These are phyloP conservation scores for Hygrocybe coccinea DNA, from an alignment of 768 basidiomycete species.

Conservation along the genomic window DNA sequence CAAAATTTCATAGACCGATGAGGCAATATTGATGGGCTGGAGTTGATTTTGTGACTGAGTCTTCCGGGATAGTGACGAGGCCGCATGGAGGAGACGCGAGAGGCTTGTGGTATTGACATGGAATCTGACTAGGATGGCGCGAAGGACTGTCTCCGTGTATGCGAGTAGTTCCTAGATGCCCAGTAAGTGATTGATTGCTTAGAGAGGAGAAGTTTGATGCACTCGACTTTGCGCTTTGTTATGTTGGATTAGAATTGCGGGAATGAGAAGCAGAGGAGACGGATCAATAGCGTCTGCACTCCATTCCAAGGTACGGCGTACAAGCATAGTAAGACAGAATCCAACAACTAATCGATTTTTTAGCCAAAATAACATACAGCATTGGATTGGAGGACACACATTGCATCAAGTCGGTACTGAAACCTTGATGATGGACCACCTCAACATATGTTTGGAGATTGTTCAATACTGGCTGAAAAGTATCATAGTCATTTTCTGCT, in stretches of 20 bases:
- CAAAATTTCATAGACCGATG: conserved; percentile 47
- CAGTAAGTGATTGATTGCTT: conserved; percentile 4
- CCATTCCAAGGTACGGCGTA: conserved; percentile 57
- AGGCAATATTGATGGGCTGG: conserved; percentile 32
- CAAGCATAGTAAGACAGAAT: conserved; percentile 46
- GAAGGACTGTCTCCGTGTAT: conserved; percentile 56
- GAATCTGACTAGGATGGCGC: conserved; percentile 48
- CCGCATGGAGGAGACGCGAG: conserved; percentile 45
- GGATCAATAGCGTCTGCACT: conserved; percentile 46
- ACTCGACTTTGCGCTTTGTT: conserved; percentile 59
- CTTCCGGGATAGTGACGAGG: conserved; percentile 41
- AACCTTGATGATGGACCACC: conserved; percentile 49
- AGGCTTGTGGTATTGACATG: conserved; percentile 41
- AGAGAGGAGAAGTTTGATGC: conserved; percentile 11
- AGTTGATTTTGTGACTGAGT: conserved; percentile 21
- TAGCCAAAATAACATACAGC: background rate
- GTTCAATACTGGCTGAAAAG: conserved; percentile 49
- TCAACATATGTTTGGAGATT: conserved; percentile 59
- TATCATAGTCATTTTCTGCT: conserved; percentile 45
- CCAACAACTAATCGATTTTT: conserved; percentile 46
- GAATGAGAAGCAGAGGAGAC: conserved; percentile 50
- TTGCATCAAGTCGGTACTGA: conserved; percentile 48
- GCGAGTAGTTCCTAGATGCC: conserved; percentile 51
- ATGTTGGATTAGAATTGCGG: conserved; percentile 50
- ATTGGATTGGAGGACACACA: conserved; percentile 36